Evolutionary conservation across 228 moss, liverwort and hornwort species (phyloP).

Genomic region (Sphagnum fallax): DNA sequence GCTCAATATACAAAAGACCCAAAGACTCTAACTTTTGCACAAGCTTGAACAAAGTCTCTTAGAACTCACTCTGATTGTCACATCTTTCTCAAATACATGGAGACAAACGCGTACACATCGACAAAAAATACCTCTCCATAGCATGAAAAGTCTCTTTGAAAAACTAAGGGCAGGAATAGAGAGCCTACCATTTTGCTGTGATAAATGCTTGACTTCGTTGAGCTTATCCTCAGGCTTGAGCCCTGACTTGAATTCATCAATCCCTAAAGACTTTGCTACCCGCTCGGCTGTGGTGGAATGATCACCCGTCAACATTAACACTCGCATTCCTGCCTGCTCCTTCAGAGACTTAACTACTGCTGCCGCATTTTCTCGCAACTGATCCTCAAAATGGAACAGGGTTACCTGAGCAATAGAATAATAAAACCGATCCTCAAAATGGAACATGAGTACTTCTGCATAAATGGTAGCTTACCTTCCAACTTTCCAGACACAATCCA

Average conservation of each 20-base stretch:
- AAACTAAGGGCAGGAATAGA: not conserved
- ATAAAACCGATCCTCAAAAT: too few species aligned
- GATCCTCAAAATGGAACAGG: constrained; percentile 95
- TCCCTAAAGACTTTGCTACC: constrained; percentile 79
- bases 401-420: constrained; percentile 43
- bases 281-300: constrained; percentile 67
- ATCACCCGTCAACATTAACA: constrained; percentile 94
- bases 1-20: not conserved
- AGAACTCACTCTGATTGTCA: too few species aligned
- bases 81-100: too few species aligned
- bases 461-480: too few species aligned
- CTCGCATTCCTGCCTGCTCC: constrained; percentile 49
- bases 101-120: too few species aligned
- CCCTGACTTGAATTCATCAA: constrained; percentile 73
- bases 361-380: constrained; percentile 67
- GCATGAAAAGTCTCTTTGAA: too few species aligned
- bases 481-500: too few species aligned
- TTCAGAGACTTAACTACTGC: constrained; percentile 71
- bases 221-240: constrained; percentile 95
- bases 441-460: too few species aligned
- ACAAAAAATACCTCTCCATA: too few species aligned
- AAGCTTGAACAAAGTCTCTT: too few species aligned
- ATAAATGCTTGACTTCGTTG: constrained; percentile 62
- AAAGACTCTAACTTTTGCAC: not conserved
- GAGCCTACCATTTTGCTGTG: constrained; percentile 49